phyloP scores from a whole-genome alignment of 257 asterid genomes.

The Galeopsis tetrahit region DNA sequence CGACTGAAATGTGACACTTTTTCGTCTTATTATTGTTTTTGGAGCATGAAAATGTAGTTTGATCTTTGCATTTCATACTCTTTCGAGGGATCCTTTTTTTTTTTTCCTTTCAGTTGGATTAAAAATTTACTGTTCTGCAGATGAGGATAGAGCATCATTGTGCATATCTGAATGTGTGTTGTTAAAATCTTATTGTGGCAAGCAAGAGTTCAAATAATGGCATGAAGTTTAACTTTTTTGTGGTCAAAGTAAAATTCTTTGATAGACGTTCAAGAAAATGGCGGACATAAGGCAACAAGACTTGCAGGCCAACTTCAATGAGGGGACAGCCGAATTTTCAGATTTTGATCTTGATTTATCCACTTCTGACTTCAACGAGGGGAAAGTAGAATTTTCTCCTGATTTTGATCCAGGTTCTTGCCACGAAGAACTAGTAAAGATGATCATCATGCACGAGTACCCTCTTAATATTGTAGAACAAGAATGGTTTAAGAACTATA shows the following conservation, averaged over 20 bases:
- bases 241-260: too few relatives aligned
- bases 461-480: constrained; percentile 16
- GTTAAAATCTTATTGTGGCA: neutral
- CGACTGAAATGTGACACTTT: neutral
- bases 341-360: neutral
- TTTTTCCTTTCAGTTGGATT: neutral
- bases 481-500: neutral
- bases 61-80: neutral
- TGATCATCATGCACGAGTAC: neutral
- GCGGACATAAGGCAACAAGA: neutral
- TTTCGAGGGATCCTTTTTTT: neutral
- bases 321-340: neutral
- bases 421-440: neutral
- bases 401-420: neutral
- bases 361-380: neutral
- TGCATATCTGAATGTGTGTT: neutral
- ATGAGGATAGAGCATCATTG: neutral
- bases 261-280: neutral
- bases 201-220: too few relatives aligned
- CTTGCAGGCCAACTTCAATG: neutral
- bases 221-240: too few relatives aligned
- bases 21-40: too few relatives aligned
- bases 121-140: neutral
- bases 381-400: neutral
- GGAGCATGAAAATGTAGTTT: neutral